Evolutionary conservation across 2,329 filamentous ascomycete genomes (phyloP).

Genomic region (Cladophialophora exuberans): DNA sequence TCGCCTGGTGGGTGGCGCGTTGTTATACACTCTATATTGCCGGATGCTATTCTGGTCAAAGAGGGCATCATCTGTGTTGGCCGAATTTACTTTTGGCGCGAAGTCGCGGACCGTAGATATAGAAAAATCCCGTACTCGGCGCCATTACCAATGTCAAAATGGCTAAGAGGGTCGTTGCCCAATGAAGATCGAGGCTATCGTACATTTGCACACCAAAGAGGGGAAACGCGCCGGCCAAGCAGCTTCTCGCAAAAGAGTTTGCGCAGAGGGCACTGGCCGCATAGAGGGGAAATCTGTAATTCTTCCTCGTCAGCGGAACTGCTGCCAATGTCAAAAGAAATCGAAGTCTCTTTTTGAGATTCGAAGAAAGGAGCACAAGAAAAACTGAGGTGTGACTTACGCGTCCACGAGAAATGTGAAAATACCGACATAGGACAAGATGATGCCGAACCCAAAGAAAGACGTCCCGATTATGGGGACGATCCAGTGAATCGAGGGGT

Average conservation of each 20-base stretch:
- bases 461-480: constrained; percentile 55
- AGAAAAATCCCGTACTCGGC: constrained; percentile 45
- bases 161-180: constrained; percentile 49
- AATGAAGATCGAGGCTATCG: constrained; percentile 48
- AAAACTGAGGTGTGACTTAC: constrained; percentile 32
- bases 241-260: constrained; percentile 75
- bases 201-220: constrained; percentile 66
- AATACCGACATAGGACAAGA: constrained; percentile 76
- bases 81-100: constrained; percentile 48
- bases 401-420: constrained; percentile 81
- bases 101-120: constrained; percentile 50
- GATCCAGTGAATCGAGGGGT: constrained; percentile 51
- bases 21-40: background rate
- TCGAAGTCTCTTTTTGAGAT: background rate
- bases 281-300: constrained; percentile 39
- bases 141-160: constrained; percentile 50
- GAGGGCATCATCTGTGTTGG: background rate
- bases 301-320: background rate
- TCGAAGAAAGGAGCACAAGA: background rate
- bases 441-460: constrained; percentile 46
- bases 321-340: background rate
- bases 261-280: constrained; percentile 70
- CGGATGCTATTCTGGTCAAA: background rate
- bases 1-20: background rate
- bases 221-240: constrained; percentile 78